Evolutionary conservation across 1,139 yeast genomes (phyloP).

Genomic region (Saccharomyces pastorianus): DNA sequence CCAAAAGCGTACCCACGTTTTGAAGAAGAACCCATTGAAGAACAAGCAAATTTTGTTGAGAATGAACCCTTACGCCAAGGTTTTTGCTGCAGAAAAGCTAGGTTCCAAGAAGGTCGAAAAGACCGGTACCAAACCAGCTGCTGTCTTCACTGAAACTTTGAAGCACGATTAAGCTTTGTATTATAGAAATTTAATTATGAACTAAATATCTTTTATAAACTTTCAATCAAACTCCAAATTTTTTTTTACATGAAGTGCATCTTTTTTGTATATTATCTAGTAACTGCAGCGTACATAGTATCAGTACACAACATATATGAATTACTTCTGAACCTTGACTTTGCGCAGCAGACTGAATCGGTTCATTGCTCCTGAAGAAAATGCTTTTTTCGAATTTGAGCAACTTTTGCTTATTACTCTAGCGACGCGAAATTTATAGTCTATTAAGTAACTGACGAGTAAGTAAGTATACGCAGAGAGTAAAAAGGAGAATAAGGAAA

Average conservation of each 20-base stretch:
- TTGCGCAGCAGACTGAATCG: not conserved
- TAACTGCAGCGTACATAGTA: not conserved
- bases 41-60: conserved; percentile 97
- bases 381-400: not conserved
- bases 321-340: not conserved
- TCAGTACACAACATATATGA: not conserved
- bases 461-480: not conserved
- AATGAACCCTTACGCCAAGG: conserved; percentile 99
- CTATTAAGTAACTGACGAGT: not conserved
- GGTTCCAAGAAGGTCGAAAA: conserved; percentile 75
- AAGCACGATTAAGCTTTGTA: conserved; percentile 39
- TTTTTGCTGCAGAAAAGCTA: conserved; percentile 82
- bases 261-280: not conserved
- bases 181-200: not conserved
- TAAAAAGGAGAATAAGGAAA: not conserved
- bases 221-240: not conserved
- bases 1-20: conserved; percentile 91
- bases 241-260: not conserved
- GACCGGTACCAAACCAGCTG: conserved; percentile 61
- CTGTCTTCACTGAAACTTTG: conserved; percentile 61
- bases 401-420: not conserved
- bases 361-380: not conserved
- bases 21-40: conserved; percentile 99
- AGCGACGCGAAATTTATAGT: not conserved
- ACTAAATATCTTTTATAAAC: not conserved